Base-by-base conservation (phyloP, 1,284 basidiomycete species). In the Ustilago cynodontis region DNA sequence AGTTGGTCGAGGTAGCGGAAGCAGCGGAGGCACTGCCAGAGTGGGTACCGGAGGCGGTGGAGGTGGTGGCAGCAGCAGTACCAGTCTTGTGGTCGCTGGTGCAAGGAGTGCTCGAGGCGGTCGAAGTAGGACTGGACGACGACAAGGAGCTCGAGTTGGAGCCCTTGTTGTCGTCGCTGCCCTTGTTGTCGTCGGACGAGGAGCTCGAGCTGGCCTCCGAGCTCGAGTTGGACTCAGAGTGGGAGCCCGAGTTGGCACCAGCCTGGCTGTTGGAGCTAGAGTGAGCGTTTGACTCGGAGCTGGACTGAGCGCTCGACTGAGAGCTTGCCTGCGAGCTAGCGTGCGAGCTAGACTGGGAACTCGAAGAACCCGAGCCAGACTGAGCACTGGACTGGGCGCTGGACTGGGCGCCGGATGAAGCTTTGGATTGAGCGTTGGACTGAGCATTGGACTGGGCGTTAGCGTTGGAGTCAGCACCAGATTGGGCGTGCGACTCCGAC, bases 101-200 rank as follows among this genome's bases (percentile, higher is more conserved):
- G 55, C 64, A 62, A 51, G 63, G 59, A 2, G 59, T 62, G 61
- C 58, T 68, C 2, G 61, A 64, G 22, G 63, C 50, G 14, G 60
- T 28, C 18, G 68, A 59, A 4, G 47, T 26, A 33, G 62, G n/a
- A n/a, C n/a, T n/a, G n/a, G n/a, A n/a, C n/a, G n/a, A n/a, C n/a
- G n/a, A n/a, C n/a, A 11, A 50, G 9, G 63, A 59, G 37, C 26
- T 43, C 8, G 62, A 56, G 55, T 39, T 39, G 2, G 61, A 57
- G 22, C 22, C 53, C 14, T 49, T 8, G 4, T 22, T 43, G 20
- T 56, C 22, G 55, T 26, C 57, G 55, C 43, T 29, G 13, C n/a
- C n/a, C n/a, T 49, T 20, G 26, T 16, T 43, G 13, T 39, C 22
- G 35, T 26, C 56, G 53, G 33, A 35, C 45, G 24, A 11, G n/a